Evolutionary conservation across 345 rosid genomes (phyloP).

Genomic region (Pistacia vera): DNA sequence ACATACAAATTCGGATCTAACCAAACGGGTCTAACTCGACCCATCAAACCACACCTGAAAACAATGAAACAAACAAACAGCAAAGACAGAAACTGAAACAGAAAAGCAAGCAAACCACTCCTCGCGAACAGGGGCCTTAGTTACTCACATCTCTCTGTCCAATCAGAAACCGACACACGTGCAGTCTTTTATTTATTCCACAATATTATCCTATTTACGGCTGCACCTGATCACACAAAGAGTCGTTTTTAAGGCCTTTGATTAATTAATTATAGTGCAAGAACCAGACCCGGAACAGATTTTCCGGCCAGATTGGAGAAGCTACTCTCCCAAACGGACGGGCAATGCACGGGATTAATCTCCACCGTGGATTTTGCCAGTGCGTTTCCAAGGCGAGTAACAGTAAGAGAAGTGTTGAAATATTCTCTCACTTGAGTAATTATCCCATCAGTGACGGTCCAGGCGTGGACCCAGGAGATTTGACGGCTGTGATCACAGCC

Average conservation of each 20-base stretch:
- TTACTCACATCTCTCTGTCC: slow-evolving; percentile 34
- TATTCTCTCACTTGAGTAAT: slow-evolving; percentile 92
- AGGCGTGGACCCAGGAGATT: slow-evolving; percentile 95
- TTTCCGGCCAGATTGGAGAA: slow-evolving; percentile 69
- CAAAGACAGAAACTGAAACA: not conserved
- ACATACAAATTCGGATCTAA: not conserved
- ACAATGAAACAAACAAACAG: not conserved
- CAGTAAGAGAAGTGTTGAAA: slow-evolving; percentile 90
- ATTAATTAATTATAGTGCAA: slow-evolving; percentile 47
- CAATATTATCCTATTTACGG: slow-evolving; percentile 12
- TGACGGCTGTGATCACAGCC: slow-evolving; percentile 66
- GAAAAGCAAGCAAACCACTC: not conserved
- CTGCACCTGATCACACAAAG: slow-evolving; percentile 27
- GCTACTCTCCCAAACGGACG: slow-evolving; percentile 87
- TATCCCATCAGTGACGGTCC: slow-evolving; percentile 93
- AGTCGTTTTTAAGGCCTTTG: no score
- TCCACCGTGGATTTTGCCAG: slow-evolving; percentile 25
- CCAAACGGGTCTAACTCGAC: slow-evolving; percentile 9
- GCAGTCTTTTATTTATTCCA: slow-evolving; percentile 18
- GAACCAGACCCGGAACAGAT: slow-evolving; percentile 92
- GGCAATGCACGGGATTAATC: slow-evolving; percentile 56
- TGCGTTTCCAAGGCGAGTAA: slow-evolving; percentile 61
- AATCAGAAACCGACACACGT: slow-evolving; percentile 11
- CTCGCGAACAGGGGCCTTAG: not conserved
- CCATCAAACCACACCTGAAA: slow-evolving; percentile 2